Evolutionary conservation across 2,329 filamentous ascomycete species (phyloP), one percentile per base, ranked within the genome.

Genomic region (Claviceps humidiphila): DNA sequence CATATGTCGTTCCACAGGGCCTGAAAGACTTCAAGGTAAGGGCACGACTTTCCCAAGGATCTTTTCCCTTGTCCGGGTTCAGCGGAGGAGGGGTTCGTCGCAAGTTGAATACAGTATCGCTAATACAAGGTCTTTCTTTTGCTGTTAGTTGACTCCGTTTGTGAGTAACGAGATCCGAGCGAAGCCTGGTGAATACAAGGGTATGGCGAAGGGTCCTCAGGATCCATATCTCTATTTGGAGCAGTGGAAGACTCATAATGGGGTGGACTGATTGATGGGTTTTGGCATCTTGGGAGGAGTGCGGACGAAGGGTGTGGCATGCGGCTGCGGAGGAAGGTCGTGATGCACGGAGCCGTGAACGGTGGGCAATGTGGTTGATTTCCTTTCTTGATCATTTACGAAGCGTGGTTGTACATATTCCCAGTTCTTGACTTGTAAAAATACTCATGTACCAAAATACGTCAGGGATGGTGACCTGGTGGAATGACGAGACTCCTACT

Each of bases 1-100:
- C 90, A 51, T 98, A 89, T 67, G 85, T 87, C 52, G 87, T 87
- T 60, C 90, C 91, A 0, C 45, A 45, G 5, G 74, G 76, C 47
- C 67, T 94, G 54, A 74, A 76, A 24, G 75, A 77, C 5, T 93
- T 87, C 70, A 85, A 85, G 73, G 89, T 93, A 68, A 24, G 30
- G 30, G 9, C 9, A 9, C 30, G 30, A 11, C 30, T 11, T 11
- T 34, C 4, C 9, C 9, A 34, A 34, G 26, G 24, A 34, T 4
- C 4, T 1, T 34, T 34, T 34, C 9, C 30, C 9, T 2, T 34
- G 30, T 11, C 9, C 9, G 30, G 9, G 0, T 11, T 34, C 30
- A 4, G 30, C 9, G 30, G 9, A 11, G 9, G 30, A 34, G 9
- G 30, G 30, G 9, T 34, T 34, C 30, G 30, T 34, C 30, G 9